A percentile compares a stretch with the other conserved stretches of the same genome.
phyloP scores from a whole-genome alignment of 148 eudicot species.

The Selenicereus undatus region DNA sequence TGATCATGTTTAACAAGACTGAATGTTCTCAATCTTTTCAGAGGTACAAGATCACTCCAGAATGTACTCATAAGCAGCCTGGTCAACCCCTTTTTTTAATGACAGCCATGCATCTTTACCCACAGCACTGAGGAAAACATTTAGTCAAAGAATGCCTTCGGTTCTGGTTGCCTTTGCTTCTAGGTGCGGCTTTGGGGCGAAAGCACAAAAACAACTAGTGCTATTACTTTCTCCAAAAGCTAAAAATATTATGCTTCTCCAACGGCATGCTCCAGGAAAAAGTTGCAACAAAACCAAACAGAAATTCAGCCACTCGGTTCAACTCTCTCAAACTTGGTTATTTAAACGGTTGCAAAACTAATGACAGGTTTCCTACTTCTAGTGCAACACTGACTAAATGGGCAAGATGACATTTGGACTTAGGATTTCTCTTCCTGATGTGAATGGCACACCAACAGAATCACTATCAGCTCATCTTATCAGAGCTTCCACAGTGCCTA shows the following conservation, averaged over 20 bases:
- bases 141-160: neutral
- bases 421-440: neutral
- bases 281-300: neutral
- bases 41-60: neutral
- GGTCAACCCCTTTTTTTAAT: neutral
- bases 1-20: neutral
- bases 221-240: neutral
- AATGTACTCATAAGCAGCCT: neutral
- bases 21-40: neutral
- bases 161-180: neutral
- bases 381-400: neutral
- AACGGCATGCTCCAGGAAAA: neutral
- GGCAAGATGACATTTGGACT: neutral
- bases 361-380: neutral
- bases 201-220: neutral
- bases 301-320: neutral
- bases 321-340: neutral
- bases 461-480: neutral
- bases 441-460: neutral
- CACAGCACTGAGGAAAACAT: neutral
- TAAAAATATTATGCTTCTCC: too few relatives aligned
- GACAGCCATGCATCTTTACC: neutral
- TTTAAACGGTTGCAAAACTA: neutral
- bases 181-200: neutral
- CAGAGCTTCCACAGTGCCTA: too few relatives aligned